These are phyloP conservation scores for Eucalyptus albens DNA, from an alignment of 345 rosid genomes.

Conservation along the genomic window DNA sequence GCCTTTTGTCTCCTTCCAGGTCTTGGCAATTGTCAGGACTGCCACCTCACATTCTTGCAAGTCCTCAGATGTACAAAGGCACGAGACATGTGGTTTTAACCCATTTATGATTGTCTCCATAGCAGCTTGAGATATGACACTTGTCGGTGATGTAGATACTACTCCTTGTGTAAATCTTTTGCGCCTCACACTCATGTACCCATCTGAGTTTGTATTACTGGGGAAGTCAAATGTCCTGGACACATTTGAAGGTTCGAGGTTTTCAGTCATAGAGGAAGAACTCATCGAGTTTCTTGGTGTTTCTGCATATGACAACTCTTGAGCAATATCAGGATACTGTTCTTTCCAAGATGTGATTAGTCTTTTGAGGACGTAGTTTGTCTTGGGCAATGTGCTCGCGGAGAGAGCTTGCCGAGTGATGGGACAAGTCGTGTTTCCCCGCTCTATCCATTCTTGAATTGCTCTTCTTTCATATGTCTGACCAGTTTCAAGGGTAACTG, in stretches of 20 bases:
- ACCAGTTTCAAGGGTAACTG: conserved; percentile 69
- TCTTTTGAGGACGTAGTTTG: conserved; percentile 54
- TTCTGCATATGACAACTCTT: conserved; percentile 38
- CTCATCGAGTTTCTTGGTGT: conserved; percentile 28
- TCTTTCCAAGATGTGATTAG: conserved; percentile 60
- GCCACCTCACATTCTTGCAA: conserved; percentile 54
- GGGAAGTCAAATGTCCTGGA: conserved; percentile 1
- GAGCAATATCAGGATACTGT: conserved; percentile 54
- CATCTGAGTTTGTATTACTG: not conserved
- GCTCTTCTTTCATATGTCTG: conserved; percentile 69
- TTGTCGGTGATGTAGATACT: conserved; percentile 38
- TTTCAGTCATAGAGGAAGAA: conserved; percentile 14
- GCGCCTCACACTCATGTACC: conserved; percentile 8
- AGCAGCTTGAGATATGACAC: conserved; percentile 51
- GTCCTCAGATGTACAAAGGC: conserved; percentile 50
- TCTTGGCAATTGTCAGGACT: conserved; percentile 28
- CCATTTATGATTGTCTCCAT: conserved; percentile 33
- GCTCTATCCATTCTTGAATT: conserved; percentile 55
- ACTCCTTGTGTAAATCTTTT: conserved; percentile 14
- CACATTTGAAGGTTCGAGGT: not conserved
- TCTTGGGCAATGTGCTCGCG: conserved; percentile 37
- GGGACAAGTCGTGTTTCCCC: conserved; percentile 54
- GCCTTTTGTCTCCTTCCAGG: conserved; percentile 48
- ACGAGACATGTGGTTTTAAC: conserved; percentile 31
- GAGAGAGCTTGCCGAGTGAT: conserved; percentile 44